These are phyloP conservation scores for Persicaria tinctoria DNA, from an alignment of 148 eudicot genomes.

Conservation along the genomic window DNA sequence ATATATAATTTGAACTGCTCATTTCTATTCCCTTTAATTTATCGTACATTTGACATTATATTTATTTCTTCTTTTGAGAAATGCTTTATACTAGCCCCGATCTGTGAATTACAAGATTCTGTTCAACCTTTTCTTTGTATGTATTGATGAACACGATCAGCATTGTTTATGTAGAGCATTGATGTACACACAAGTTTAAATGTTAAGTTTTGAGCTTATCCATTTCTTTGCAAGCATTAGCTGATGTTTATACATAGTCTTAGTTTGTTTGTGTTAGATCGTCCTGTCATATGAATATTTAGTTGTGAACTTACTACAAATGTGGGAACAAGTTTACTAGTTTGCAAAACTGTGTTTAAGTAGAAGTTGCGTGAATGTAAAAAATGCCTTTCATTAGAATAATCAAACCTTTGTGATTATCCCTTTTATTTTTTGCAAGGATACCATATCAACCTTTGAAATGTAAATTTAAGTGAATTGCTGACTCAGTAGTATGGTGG, in stretches of 20 bases:
- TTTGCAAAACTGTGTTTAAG: neutral
- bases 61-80: neutral
- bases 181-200: neutral
- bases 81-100: neutral
- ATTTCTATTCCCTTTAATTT: neutral
- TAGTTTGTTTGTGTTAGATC: neutral
- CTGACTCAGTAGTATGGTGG: neutral
- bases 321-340: neutral
- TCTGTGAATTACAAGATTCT: neutral
- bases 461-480: neutral
- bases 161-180: neutral
- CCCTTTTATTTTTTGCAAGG: neutral
- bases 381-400: neutral
- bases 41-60: too few species aligned
- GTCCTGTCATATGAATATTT: neutral
- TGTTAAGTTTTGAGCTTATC: neutral
- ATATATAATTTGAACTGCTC: neutral
- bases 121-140: neutral
- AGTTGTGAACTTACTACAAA: neutral
- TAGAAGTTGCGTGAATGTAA: neutral
- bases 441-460: neutral
- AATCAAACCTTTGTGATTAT: too few species aligned
- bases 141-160: neutral
- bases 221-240: neutral
- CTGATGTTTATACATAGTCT: neutral